A percentile compares a stretch with the other conserved stretches of the same genome.
Conservation (phyloP, 78 protist genomes). For the Dictyostelium firmibasis region DNA sequence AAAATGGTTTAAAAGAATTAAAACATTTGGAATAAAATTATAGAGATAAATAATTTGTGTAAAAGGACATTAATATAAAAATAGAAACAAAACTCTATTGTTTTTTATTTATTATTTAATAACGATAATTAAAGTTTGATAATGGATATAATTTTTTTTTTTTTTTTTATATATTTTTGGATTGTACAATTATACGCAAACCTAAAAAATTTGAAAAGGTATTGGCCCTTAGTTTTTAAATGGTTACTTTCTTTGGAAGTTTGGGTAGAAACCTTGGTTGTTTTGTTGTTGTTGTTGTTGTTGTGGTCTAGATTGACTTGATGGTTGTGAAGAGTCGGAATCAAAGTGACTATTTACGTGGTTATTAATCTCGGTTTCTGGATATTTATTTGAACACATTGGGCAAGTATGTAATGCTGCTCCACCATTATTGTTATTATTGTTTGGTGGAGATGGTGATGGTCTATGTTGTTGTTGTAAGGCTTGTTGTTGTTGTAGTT, state of each 20-base stretch:
- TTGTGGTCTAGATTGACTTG: background rate
- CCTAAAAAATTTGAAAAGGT: background rate
- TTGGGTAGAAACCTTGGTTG: background rate
- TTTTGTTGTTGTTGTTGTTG: background rate
- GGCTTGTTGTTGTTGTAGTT: slow-evolving; percentile 13
- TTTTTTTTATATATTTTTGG: background rate
- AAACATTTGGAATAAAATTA: background rate
- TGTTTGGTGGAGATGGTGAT: background rate
- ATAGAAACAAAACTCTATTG: background rate
- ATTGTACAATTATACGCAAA: background rate
- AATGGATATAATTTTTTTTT: no score
- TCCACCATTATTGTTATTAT: background rate
- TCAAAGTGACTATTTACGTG: slow-evolving; percentile 20
- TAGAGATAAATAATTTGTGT: background rate
- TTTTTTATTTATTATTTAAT: background rate
- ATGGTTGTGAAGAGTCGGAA: background rate
- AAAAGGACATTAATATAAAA: background rate
- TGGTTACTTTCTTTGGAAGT: background rate
- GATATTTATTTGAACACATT: slow-evolving; percentile 18
- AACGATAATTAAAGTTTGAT: background rate
- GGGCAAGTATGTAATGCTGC: background rate
- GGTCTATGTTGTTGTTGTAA: background rate
- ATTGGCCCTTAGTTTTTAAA: background rate
- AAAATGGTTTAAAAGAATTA: slow-evolving; percentile 40
- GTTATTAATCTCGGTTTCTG: slow-evolving; percentile 16